Evolutionary conservation across 202 grass and related monocot genomes (phyloP).

Genomic region (Panicum virgatum): DNA sequence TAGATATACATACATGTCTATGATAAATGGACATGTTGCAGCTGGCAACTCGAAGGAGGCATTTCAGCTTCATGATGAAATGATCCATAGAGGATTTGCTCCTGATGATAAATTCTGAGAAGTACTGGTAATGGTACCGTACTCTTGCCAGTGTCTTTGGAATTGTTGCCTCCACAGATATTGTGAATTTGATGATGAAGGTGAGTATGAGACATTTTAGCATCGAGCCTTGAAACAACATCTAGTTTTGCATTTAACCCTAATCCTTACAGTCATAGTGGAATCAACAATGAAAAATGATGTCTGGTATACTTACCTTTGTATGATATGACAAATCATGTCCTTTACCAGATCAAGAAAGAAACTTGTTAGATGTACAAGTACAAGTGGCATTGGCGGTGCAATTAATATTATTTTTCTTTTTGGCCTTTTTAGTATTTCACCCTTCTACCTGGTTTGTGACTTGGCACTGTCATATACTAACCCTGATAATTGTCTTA

Average conservation of each 20-base stretch:
- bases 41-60: constrained; percentile 79
- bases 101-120: constrained; percentile 89
- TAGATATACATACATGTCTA: constrained; percentile 84
- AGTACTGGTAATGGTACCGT: not conserved
- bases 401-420: not conserved
- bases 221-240: not conserved
- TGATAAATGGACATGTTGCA: constrained; percentile 84
- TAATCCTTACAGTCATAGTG: not conserved
- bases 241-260: not conserved
- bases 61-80: constrained; percentile 88
- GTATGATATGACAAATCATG: not conserved
- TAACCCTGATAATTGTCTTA: constrained; percentile 25
- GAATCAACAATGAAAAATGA: constrained; percentile 1
- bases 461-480: not conserved
- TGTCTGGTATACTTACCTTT: constrained; percentile 8
- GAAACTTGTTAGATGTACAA: not conserved
- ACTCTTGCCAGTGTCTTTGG: constrained; percentile 1
- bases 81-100: constrained; percentile 85
- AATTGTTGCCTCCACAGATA: not conserved
- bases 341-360: not conserved
- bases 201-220: constrained; percentile 16
- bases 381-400: not conserved
- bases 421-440: not conserved
- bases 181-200: constrained; percentile 30
- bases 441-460: not conserved